Conservation (phyloP, 441 rosid genomes). For the Melianthus villosus region DNA sequence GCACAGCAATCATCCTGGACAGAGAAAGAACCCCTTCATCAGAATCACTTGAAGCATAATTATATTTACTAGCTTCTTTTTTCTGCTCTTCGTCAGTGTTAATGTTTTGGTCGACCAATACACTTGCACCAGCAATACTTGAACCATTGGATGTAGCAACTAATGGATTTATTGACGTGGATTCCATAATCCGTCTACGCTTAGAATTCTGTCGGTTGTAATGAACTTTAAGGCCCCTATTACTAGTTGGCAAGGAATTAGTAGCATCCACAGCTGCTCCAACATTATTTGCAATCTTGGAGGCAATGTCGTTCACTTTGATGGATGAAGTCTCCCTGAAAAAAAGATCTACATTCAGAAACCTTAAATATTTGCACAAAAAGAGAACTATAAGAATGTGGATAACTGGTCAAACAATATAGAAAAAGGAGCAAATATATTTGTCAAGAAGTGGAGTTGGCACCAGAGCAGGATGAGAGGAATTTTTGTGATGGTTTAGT, state of each 20-base stretch:
- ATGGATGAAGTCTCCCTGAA: constrained; percentile 91
- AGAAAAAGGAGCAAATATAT: no score
- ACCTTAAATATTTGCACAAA: background rate
- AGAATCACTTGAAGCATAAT: constrained; percentile 28
- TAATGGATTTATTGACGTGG: constrained; percentile 25
- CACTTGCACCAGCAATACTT: constrained; percentile 17
- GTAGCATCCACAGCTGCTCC: constrained; percentile 74
- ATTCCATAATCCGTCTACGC: constrained; percentile 76
- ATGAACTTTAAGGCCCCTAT: constrained; percentile 51
- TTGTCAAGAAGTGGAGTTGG: no score
- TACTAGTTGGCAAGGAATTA: constrained; percentile 47
- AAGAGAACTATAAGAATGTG: no score
- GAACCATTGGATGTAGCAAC: constrained; percentile 24
- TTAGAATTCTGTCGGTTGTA: constrained; percentile 74
- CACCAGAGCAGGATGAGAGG: no score
- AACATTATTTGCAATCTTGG: constrained; percentile 75
- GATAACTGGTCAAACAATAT: no score
- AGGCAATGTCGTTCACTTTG: constrained; percentile 86
- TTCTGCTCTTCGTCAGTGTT: constrained; percentile 32
- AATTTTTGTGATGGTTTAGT: no score
- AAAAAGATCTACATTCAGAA: constrained; percentile 15
- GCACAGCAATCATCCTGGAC: constrained; percentile 86
- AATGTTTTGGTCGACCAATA: constrained; percentile 18
- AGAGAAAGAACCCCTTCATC: constrained; percentile 55
- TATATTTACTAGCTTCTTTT: constrained; percentile 24